Evolutionary conservation across 2,329 filamentous ascomycete genomes (phyloP).

Genomic region (Colletotrichum filicis): DNA sequence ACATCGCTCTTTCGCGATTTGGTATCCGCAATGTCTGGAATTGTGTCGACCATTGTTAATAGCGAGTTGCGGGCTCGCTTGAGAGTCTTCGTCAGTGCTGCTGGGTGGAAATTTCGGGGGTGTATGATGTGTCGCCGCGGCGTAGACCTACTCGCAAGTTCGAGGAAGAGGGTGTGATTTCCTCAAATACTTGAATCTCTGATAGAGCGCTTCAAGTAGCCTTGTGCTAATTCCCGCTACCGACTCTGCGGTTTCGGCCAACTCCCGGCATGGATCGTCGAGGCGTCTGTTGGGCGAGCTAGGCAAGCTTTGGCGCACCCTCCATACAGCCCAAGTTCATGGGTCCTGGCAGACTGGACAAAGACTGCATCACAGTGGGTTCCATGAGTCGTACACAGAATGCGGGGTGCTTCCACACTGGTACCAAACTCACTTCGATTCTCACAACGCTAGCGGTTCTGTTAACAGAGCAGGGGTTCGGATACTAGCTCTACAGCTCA

Average conservation of each 20-base stretch:
- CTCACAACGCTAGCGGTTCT: too few species aligned
- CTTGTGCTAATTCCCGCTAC: background rate
- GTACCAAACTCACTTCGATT: background rate
- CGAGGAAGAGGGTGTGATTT: background rate
- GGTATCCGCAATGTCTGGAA: background rate
- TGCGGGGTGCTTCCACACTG: slow-evolving; percentile 10
- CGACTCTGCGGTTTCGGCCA: slow-evolving; percentile 9
- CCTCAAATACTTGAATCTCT: background rate
- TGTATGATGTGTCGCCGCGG: too few species aligned
- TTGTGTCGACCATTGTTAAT: slow-evolving; percentile 17
- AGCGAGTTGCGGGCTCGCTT: background rate
- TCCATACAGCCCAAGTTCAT: background rate
- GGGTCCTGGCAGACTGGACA: background rate
- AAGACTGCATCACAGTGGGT: background rate
- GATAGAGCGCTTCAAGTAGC: background rate
- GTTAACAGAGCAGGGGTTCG: too few species aligned
- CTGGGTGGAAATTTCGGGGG: background rate
- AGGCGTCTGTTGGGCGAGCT: background rate
- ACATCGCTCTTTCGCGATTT: slow-evolving; percentile 27
- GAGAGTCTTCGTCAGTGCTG: background rate
- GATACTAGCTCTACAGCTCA: too few species aligned
- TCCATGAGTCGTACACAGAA: background rate
- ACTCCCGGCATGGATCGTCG: slow-evolving; percentile 11
- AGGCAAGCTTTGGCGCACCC: slow-evolving; percentile 9
- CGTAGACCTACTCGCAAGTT: background rate